Evolutionary conservation across 345 rosid genomes (phyloP).

Genomic region (Arabidopsis thaliana): DNA sequence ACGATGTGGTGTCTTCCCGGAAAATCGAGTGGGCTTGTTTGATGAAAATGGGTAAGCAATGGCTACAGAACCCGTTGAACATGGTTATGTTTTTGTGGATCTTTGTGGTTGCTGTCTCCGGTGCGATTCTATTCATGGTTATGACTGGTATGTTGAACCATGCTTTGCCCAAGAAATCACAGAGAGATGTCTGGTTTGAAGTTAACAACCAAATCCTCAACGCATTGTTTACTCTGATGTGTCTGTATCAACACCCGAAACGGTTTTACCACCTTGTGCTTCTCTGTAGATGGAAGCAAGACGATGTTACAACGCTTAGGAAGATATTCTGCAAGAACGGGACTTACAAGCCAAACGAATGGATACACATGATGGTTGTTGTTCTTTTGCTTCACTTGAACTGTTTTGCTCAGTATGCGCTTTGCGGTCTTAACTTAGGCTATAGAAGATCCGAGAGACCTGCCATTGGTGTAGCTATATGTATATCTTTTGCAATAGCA

Average conservation of each 20-base stretch:
- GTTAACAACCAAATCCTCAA: conserved; percentile 95
- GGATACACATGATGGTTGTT: conserved; percentile 90
- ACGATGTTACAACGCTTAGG: conserved; percentile 68
- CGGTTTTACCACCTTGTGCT: conserved; percentile 80
- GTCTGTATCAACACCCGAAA: conserved; percentile 90
- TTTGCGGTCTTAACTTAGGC: conserved; percentile 85
- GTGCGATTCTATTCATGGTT: conserved; percentile 87
- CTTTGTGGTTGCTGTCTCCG: conserved; percentile 72
- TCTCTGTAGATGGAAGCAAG: conserved; percentile 76
- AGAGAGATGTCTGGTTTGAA: conserved; percentile 89
- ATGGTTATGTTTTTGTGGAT: conserved; percentile 86
- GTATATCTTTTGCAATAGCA: conserved; percentile 77
- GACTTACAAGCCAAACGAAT: conserved; percentile 81
- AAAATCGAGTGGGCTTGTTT: conserved; percentile 70
- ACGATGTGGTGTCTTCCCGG: conserved; percentile 51
- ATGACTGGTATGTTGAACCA: conserved; percentile 92
- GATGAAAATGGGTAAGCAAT: conserved; percentile 59
- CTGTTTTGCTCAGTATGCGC: conserved; percentile 91
- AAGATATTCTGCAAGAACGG: conserved; percentile 81
- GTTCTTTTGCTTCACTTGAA: conserved; percentile 77
- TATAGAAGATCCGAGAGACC: conserved; percentile 85
- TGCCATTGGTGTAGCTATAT: conserved; percentile 77
- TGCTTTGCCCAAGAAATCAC: conserved; percentile 63
- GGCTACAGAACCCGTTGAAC: conserved; percentile 81
- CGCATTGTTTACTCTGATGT: conserved; percentile 90